Percentiles rank a stretch among this genome's conserved stretches.
Evolutionary conservation across 106 monocot species (phyloP).

Genomic region (Posidonia australis): DNA sequence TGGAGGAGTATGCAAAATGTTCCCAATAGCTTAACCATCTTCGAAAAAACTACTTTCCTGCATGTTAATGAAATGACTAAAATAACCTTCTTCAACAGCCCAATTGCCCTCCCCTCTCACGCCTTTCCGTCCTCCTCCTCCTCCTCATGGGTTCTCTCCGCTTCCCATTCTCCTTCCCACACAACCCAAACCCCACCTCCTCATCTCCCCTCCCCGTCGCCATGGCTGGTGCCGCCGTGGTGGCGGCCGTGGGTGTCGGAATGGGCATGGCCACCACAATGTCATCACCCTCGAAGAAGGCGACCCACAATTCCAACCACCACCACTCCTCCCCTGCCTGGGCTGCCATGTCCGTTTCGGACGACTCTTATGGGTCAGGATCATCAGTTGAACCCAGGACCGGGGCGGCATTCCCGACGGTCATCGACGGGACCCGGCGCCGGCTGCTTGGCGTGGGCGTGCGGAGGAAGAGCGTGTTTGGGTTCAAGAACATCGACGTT

Average conservation of each 20-base stretch:
- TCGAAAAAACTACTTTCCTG: no score
- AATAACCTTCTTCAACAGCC: no score
- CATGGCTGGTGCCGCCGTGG: slow-evolving; percentile 16
- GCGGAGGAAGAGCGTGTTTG: slow-evolving; percentile 54
- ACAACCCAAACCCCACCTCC: not conserved
- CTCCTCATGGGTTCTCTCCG: slow-evolving; percentile 43
- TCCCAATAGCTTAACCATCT: no score
- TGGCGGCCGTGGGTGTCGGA: slow-evolving; percentile 26
- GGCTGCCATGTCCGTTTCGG: slow-evolving; percentile 44
- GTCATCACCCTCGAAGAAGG: slow-evolving; percentile 3
- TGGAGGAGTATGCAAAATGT: no score
- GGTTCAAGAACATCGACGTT: slow-evolving; percentile 74
- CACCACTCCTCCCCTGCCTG: slow-evolving; percentile 19
- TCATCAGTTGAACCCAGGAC: slow-evolving; percentile 53
- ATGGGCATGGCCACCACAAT: slow-evolving; percentile 23
- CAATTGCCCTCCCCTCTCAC: not conserved
- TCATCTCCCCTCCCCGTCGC: slow-evolving; percentile 6
- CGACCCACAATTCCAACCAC: not conserved
- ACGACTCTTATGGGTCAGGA: slow-evolving; percentile 4
- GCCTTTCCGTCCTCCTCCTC: not conserved
- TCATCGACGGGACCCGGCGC: slow-evolving; percentile 30
- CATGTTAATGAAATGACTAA: no score
- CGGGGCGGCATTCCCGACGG: slow-evolving; percentile 46
- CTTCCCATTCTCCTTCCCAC: slow-evolving; percentile 36
- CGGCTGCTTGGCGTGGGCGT: slow-evolving; percentile 54